Evolutionary conservation across 1,139 yeast genomes (phyloP).

Genomic region (Lodderomyces oxycetoniae): DNA sequence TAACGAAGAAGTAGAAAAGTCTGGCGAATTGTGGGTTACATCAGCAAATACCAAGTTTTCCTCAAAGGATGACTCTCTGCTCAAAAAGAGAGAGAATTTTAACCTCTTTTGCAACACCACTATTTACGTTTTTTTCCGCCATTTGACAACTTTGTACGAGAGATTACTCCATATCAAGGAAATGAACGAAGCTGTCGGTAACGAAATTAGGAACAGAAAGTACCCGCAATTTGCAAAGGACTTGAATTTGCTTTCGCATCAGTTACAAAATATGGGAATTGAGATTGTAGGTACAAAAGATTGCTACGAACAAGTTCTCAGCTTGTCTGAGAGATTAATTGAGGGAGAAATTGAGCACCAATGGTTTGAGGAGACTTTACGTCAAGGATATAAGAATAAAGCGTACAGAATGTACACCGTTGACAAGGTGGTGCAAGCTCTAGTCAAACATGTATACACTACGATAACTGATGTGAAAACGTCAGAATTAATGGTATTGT

Average conservation of each 20-base stretch:
- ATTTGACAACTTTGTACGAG: constrained; percentile 73
- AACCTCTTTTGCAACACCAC: constrained; percentile 90
- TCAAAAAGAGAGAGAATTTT: constrained; percentile 43
- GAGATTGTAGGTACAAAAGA: constrained; percentile 62
- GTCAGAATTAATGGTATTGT: constrained; percentile 73
- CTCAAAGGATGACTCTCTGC: constrained; percentile 9
- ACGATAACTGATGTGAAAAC: constrained; percentile 79
- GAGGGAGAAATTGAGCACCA: constrained; percentile 93
- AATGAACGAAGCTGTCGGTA: constrained; percentile 60
- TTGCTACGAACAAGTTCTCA: constrained; percentile 73
- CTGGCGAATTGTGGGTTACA: constrained; percentile 65
- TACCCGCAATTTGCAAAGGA: constrained; percentile 85
- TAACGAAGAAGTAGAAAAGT: constrained; percentile 48
- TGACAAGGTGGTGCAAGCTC: constrained; percentile 86
- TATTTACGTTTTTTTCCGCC: constrained; percentile 85
- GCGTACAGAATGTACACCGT: constrained; percentile 91
- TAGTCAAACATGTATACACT: constrained; percentile 82
- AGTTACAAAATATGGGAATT: constrained; percentile 75
- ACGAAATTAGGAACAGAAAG: constrained; percentile 62
- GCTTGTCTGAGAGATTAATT: constrained; percentile 68
- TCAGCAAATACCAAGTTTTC: constrained; percentile 36
- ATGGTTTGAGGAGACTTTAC: constrained; percentile 90
- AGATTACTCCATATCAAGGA: constrained; percentile 74
- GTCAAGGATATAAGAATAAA: constrained; percentile 91
- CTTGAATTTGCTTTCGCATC: constrained; percentile 75